phyloP scores from a whole-genome alignment of 2,329 filamentous ascomycete genomes.

The Botryotinia calthae region DNA sequence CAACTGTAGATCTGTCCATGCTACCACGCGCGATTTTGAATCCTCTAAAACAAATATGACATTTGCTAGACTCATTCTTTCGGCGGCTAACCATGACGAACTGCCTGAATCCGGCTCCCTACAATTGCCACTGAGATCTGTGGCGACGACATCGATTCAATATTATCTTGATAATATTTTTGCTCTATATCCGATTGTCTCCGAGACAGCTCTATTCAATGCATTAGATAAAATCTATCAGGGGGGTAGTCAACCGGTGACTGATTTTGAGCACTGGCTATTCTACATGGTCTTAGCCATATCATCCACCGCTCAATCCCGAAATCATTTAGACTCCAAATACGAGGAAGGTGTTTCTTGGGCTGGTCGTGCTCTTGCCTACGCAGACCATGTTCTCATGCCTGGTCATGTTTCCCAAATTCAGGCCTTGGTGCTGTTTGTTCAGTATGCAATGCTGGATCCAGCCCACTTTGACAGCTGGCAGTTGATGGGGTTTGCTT shows the following conservation, averaged over 20 bases:
- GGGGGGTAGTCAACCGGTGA: constrained; percentile 56
- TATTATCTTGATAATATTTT: constrained; percentile 84
- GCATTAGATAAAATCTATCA: constrained; percentile 81
- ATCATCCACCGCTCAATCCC: constrained; percentile 70
- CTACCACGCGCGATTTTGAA: constrained; percentile 90
- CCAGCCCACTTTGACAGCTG: constrained; percentile 90
- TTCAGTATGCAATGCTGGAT: constrained; percentile 86
- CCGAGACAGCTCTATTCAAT: constrained; percentile 73
- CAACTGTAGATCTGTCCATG: constrained; percentile 75
- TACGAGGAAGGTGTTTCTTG: constrained; percentile 56
- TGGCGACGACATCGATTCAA: constrained; percentile 68
- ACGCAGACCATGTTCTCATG: constrained; percentile 78
- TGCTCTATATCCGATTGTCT: constrained; percentile 76
- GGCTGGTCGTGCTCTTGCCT: constrained; percentile 64
- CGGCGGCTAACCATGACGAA: constrained; percentile 73
- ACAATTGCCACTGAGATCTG: constrained; percentile 68
- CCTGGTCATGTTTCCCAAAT: constrained; percentile 84
- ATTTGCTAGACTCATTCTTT: constrained; percentile 82
- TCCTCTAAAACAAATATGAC: constrained; percentile 86
- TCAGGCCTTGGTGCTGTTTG: constrained; percentile 80
- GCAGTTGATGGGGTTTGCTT: constrained; percentile 89
- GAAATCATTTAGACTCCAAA: constrained; percentile 62
- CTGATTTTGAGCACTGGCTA: constrained; percentile 76
- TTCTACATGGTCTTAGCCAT: constrained; percentile 89
- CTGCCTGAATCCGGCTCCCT: constrained; percentile 61